phyloP scores from a whole-genome alignment of 2,329 filamentous ascomycete genomes.

The Cladosporium sp. region DNA sequence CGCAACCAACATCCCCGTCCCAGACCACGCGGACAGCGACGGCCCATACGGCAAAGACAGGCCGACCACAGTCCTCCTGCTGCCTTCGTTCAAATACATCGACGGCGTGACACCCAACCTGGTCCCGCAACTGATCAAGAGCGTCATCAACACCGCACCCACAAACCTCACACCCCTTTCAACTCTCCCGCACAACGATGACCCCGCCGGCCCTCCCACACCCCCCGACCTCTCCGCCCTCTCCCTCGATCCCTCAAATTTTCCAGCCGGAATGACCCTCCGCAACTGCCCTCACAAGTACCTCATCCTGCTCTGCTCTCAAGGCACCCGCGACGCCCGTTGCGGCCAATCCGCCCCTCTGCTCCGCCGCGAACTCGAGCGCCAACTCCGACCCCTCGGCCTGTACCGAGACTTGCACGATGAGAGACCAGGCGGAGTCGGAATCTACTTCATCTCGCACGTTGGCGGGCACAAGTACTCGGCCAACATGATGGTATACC shows the following conservation, averaged over 20 bases:
- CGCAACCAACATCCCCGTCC: conserved; percentile 86
- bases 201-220: conserved; percentile 28
- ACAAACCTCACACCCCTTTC: conserved; percentile 70
- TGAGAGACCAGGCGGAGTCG: conserved; percentile 85
- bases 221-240: conserved; percentile 20
- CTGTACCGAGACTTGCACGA: conserved; percentile 87
- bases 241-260: conserved; percentile 25
- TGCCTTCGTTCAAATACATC: conserved; percentile 81
- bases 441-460: conserved; percentile 94
- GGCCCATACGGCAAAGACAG: conserved; percentile 55
- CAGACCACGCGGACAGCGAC: conserved; percentile 61
- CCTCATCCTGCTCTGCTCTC: conserved; percentile 90
- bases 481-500: conserved; percentile 92
- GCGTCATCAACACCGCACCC: conserved; percentile 70
- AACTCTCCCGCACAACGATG: conserved; percentile 16
- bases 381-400: conserved; percentile 81
- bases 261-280: conserved; percentile 50
- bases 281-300: conserved; percentile 78
- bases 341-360: conserved; percentile 93
- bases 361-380: conserved; percentile 83
- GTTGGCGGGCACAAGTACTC: conserved; percentile 96
- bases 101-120: conserved; percentile 79
- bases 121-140: conserved; percentile 69
- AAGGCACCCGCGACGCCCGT: conserved; percentile 89
- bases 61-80: conserved; percentile 77